A percentile compares a stretch with the other conserved stretches of the same genome.
These are phyloP conservation scores for peach (Prunus persica) DNA, from an alignment of 306 rosid genomes.

Conservation along the genomic window DNA sequence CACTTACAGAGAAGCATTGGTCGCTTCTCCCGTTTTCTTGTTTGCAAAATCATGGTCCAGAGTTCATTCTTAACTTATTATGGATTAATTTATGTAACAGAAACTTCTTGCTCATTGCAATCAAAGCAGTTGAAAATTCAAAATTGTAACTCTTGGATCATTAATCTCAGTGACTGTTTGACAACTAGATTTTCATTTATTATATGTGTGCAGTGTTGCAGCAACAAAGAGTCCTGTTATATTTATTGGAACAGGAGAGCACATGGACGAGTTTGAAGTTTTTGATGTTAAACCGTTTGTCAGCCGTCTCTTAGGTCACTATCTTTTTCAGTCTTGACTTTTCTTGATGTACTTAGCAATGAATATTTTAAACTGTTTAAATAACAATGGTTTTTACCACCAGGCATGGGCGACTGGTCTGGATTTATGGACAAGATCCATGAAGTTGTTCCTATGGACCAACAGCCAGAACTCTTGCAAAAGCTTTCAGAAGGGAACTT, in stretches of 20 bases:
- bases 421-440: slow-evolving; percentile 94
- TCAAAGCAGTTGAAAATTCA: neutral
- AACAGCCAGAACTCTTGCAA: slow-evolving; percentile 80
- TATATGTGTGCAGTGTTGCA: slow-evolving; percentile 39
- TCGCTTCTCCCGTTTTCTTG: neutral
- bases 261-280: slow-evolving; percentile 92
- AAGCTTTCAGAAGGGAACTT: slow-evolving; percentile 83
- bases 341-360: neutral
- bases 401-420: slow-evolving; percentile 93
- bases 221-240: slow-evolving; percentile 95
- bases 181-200: neutral
- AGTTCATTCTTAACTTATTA: neutral
- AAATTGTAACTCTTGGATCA: neutral
- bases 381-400: neutral
- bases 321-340: neutral
- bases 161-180: neutral
- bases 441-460: slow-evolving; percentile 93
- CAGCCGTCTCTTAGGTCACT: slow-evolving; percentile 57
- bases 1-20: neutral
- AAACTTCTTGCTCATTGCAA: neutral
- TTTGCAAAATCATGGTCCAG: neutral
- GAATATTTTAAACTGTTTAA: neutral
- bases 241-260: slow-evolving; percentile 91
- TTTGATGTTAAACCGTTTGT: slow-evolving; percentile 91
- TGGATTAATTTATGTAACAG: neutral